Base-by-base conservation (phyloP, 768 basidiomycete species). In the Saitozyma sp. region DNA sequence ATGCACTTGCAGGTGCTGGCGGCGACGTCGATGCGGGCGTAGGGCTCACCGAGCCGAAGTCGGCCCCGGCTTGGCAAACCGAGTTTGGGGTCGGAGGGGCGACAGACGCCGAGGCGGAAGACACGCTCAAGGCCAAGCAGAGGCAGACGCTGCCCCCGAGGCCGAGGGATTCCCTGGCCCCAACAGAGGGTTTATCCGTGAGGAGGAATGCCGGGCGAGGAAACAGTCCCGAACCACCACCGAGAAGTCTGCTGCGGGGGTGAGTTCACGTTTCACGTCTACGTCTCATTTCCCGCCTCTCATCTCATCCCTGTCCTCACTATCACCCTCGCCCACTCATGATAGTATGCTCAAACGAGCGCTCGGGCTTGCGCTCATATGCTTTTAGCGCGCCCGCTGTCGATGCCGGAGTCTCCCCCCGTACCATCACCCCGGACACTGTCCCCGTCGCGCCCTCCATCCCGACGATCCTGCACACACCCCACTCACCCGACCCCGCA, bases 41-140 rank as follows among this genome's bases (percentile, higher is more conserved):
- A 29, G 29, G 29, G 0, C 13, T 51, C 40, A 16, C 20, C 17
- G 16, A 52, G 17, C 68, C 62, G 0, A 50, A 60, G 39, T 70
- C 66, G 42, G 73, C 73, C 2, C 73, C 73, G 2, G 57, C 73
- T 2, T 59, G 54, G 50, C 60, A 70, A 50, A 58, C 43, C 9
- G 70, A 70, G 8, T 75, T 75, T 56, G 67, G 61, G 11, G 41
- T 54, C 13, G 54, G 46, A 40, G 45, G 46, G 43, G 41, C 43
- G 38, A 41, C 9, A 9, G 50, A 54, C 7, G 39, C 38, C n/a
- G 64, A 65, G 45, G 69, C 54, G 9, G 62, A 63, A 14, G 64
- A 59, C 19, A 62, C 58, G 19, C 37, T 62, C 19, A 68, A 64
- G 17, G 39, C 45, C 39, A 67, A 65, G 48, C 57, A 64, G 19